Base-by-base conservation (phyloP, 2,329 filamentous ascomycete species). In the Calonectria multiphialidica region DNA sequence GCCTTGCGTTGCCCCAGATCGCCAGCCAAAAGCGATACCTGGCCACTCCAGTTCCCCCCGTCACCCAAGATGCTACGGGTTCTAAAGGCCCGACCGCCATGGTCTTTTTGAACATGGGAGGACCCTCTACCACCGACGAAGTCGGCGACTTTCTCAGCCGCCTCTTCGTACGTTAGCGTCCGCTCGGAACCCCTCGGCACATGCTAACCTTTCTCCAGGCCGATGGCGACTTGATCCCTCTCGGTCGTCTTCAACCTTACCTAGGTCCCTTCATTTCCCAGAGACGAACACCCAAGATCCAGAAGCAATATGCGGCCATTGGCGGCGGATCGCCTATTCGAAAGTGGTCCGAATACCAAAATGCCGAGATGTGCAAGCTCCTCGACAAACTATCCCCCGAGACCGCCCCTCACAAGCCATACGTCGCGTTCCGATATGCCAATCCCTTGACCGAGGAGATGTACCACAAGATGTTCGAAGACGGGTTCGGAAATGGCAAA, bases 61-160 rank as follows among this genome's bases (percentile, higher is more conserved):
- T 97, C 25, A 96, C 94, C 0, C 95, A 97, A 83, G 89, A 95
- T 88, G 88, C 90, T 8, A 90, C 90, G 1, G 90, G 89, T 15
- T 90, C 89, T 49, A 88, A 94, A 81, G 96, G 96, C 0, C 95
- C 96, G 9, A 99, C 97, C 5, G 97, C 97, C 50, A 98, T 99
- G 92, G 97, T 99, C 16, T 98, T 99, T 81, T 91, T 99, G 86
- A 99, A 99, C 85, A 99, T 99, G 97, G 97, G 97, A 72, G 97
- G 97, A 0, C 97, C 97, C 3, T 94, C 95, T 1, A 98, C 94
- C 5, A 94, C 93, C 5, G 91, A 93, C 77, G 95, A 99, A 86
- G 97, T 99, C 42, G 93, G 93, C 78, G 92, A 93, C 84, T 99
- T 98, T 81, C 86, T 99, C 59, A 97, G 93, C 83, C 92, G 96